Evolutionary conservation across 768 basidiomycete genomes (phyloP).

Genomic region (Auriscalpium microsporum): DNA sequence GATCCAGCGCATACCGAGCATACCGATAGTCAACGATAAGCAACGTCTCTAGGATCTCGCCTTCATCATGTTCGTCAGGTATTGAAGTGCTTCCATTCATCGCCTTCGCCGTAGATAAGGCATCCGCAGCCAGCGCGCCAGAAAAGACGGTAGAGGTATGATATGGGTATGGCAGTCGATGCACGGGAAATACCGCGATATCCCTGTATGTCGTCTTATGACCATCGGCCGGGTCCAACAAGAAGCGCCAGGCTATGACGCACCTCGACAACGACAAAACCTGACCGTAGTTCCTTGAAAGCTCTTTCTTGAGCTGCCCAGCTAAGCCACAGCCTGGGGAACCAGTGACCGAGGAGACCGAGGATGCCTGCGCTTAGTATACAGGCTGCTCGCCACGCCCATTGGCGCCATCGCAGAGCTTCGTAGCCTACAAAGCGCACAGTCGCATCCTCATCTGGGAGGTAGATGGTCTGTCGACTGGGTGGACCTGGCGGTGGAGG

Average conservation of each 20-base stretch:
- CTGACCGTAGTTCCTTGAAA: conserved; percentile 61
- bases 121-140: conserved; percentile 10
- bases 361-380: conserved; percentile 62
- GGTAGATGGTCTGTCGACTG: conserved; percentile 76
- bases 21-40: conserved; percentile 86
- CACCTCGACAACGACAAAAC: conserved; percentile 88
- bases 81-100: conserved; percentile 20
- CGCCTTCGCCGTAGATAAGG: conserved; percentile 8
- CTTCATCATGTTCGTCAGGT: conserved; percentile 20
- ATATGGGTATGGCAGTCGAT: conserved; percentile 64
- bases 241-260: conserved; percentile 18
- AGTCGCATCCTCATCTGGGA: conserved; percentile 84
- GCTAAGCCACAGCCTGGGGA: conserved; percentile 84
- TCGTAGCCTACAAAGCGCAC: conserved; percentile 86
- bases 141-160: conserved; percentile 77
- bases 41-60: conserved; percentile 41
- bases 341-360: conserved; percentile 85
- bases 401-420: conserved; percentile 48
- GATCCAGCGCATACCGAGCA: conserved; percentile 82
- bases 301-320: conserved; percentile 80
- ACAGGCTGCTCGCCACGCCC: conserved; percentile 66
- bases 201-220: conserved; percentile 76
- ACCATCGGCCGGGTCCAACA: conserved; percentile 18
- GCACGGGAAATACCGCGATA: conserved; percentile 67
- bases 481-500: conserved; percentile 78